Base-by-base conservation (phyloP, 2,329 filamentous ascomycete species). In the Colletotrichum sublineola region DNA sequence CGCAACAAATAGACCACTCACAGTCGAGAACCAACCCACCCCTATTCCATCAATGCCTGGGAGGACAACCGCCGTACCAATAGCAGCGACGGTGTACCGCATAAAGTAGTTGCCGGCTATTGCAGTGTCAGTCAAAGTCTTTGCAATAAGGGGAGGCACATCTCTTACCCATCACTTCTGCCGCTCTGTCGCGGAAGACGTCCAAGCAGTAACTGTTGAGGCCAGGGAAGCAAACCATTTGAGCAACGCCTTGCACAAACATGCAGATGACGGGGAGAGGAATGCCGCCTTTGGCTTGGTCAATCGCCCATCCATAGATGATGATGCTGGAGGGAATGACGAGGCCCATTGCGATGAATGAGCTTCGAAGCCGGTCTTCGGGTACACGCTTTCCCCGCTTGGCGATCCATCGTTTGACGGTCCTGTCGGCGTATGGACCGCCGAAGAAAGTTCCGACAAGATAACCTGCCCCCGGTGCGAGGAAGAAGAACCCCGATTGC, bases 11-110 rank as follows among this genome's bases (percentile, higher is more conserved):
- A 73, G 66, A 50, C 66, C 70, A 73, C 82, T 84, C 73, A 95
- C 91, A 2, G 93, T 95, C 60, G 88, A 91, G 79, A 95, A 95
- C 92, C 93, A 95, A 0, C 94, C 94, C 0, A 96, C 91, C 3
- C 94, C 94, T 65, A 96, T 92, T 46, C 81, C 83, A 70, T 95
- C 84, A 15, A 95, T 87, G 1, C 91, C 92, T 0, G 94, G 94
- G 68, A 96, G 84, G 67, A 93, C 93, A 1, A 90, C 88, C 0
- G 92, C 93, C 6, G 90, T 93, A 0, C 89, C 93, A 5, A 89
- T 81, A 20, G 92, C 93, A 0, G 91, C 93, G 75, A 95, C 93
- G 5, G 94, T 78, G 79, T 96, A 96, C 5, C 94, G 86, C 61
- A 93, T 85, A 77, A 94, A 90, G 80, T 95, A 96, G 80, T 96